Conservation (phyloP, 106 monocot species). For the Alisma plantagoaquatica region DNA sequence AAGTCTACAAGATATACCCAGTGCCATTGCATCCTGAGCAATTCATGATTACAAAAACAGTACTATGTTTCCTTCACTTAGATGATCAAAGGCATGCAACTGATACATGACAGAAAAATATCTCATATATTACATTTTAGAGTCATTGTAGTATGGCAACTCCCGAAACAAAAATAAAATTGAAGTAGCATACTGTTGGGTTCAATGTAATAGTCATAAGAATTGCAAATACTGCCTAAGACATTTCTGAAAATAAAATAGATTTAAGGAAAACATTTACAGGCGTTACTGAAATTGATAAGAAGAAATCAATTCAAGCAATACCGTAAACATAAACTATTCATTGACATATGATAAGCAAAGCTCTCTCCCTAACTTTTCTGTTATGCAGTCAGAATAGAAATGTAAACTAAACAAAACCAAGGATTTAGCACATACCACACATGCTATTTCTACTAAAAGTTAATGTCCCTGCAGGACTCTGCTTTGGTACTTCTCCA, state of each 20-base stretch:
- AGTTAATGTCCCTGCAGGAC: conserved; percentile 83
- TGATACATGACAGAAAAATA: background rate
- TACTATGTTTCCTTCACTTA: background rate
- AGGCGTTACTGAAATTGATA: background rate
- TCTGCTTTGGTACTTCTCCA: conserved; percentile 27
- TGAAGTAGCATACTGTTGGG: too few relatives aligned
- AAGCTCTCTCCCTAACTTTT: background rate
- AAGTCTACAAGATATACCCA: background rate
- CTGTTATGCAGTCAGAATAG: background rate
- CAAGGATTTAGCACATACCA: conserved; percentile 38
- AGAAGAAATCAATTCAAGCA: background rate
- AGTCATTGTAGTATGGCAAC: background rate
- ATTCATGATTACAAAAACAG: background rate
- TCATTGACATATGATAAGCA: background rate
- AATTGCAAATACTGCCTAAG: too few relatives aligned
- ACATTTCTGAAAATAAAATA: background rate
- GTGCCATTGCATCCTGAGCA: background rate
- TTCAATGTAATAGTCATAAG: too few relatives aligned
- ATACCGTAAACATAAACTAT: background rate
- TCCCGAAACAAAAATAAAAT: too few relatives aligned
- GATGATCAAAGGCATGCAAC: background rate
- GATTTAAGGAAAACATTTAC: background rate
- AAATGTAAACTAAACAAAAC: conserved; percentile 7
- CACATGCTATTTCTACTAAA: conserved; percentile 80
- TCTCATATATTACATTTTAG: background rate